Evolutionary conservation across 1,284 basidiomycete genomes (phyloP).

Genomic region (Pseudomicrostroma phylloplanum): DNA sequence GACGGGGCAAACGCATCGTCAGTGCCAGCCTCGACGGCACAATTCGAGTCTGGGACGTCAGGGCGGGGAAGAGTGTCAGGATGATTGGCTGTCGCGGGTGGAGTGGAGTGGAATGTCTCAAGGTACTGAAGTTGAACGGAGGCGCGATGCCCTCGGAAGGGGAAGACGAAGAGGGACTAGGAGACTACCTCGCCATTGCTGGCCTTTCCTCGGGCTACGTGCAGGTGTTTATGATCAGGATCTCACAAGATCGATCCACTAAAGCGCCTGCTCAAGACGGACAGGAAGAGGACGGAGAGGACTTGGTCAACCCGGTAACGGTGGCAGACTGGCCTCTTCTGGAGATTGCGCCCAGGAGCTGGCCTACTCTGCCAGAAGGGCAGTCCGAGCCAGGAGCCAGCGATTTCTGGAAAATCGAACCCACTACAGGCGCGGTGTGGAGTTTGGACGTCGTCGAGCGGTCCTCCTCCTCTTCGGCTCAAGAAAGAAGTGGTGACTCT

Average conservation of each 20-base stretch:
- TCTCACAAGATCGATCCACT: background rate
- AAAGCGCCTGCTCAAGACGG: too few relatives aligned
- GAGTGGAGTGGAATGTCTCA: background rate
- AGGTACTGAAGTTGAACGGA: background rate
- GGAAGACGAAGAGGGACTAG: background rate
- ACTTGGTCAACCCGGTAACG: background rate
- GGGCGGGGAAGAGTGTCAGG: background rate
- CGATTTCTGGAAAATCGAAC: background rate
- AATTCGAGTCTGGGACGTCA: conserved; percentile 1
- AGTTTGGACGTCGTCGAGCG: background rate
- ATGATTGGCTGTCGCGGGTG: background rate
- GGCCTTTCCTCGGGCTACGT: background rate
- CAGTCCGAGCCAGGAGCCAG: background rate
- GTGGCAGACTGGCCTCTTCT: background rate
- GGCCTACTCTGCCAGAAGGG: background rate
- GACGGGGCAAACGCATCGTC: conserved; percentile 3
- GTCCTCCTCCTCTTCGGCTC: background rate
- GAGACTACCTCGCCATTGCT: background rate
- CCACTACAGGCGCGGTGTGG: background rate
- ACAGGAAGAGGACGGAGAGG: background rate
- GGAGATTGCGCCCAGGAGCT: background rate
- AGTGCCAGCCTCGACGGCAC: background rate
- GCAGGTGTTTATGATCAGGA: background rate
- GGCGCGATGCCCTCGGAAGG: background rate
- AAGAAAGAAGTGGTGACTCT: too few relatives aligned